Percentiles rank a stretch among this genome's conserved stretches.
Conservation (phyloP, 495 filamentous ascomycete genomes). For the Talaromyces wortmannii region DNA sequence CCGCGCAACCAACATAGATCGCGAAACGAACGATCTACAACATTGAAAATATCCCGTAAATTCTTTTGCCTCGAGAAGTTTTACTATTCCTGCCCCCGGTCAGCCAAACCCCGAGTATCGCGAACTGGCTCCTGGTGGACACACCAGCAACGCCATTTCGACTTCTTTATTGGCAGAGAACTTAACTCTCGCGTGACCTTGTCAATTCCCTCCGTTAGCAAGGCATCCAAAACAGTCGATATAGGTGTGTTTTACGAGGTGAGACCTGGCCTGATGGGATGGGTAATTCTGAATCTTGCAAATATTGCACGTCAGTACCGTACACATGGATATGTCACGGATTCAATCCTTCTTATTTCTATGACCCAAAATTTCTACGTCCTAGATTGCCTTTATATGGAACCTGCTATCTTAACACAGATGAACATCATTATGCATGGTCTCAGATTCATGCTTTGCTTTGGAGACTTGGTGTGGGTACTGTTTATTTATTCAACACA, state of each 20-base stretch:
- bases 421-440: conserved; percentile 95
- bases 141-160: conserved; percentile 82
- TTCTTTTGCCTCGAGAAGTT: conserved; percentile 42
- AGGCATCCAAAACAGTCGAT: conserved; percentile 56
- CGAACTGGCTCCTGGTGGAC: conserved; percentile 73
- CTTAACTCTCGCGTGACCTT: conserved; percentile 83
- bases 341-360: conserved; percentile 79
- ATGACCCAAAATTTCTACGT: conserved; percentile 77
- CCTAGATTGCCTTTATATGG: conserved; percentile 82
- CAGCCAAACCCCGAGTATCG: conserved; percentile 56
- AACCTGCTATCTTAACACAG: conserved; percentile 85
- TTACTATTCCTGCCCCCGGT: conserved; percentile 63
- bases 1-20: too few species aligned
- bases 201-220: conserved; percentile 59
- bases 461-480: conserved; percentile 91
- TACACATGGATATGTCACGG: conserved; percentile 72
- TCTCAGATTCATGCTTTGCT: conserved; percentile 92
- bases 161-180: conserved; percentile 96
- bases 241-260: conserved; percentile 89
- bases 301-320: conserved; percentile 85
- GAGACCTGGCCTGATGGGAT: conserved; percentile 86
- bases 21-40: too few species aligned
- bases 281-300: conserved; percentile 80
- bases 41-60: too few species aligned
- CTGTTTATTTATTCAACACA: conserved; percentile 87